A percentile compares a stretch with the other conserved stretches of the same genome.
phyloP scores from a whole-genome alignment of 805 yeast genomes.

The Candida pseudofarinosa region DNA sequence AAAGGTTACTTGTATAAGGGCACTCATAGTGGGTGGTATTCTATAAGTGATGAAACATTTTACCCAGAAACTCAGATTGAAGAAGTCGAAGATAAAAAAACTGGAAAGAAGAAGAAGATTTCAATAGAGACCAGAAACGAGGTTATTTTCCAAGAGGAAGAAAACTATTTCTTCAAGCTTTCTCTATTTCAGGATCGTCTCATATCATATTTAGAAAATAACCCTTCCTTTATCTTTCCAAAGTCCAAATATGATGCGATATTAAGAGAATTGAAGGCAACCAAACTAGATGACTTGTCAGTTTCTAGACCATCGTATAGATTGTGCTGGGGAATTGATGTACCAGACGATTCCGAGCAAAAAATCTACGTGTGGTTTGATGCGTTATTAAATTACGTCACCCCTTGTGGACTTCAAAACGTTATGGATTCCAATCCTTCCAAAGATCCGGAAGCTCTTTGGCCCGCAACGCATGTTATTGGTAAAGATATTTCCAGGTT shows the following conservation, averaged over 20 bases:
- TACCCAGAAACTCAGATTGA: slow-evolving; percentile 78
- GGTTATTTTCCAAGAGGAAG: slow-evolving; percentile 73
- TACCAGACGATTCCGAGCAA: slow-evolving; percentile 76
- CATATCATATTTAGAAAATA: slow-evolving; percentile 42
- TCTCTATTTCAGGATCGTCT: slow-evolving; percentile 55
- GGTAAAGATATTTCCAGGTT: slow-evolving; percentile 91
- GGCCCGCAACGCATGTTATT: slow-evolving; percentile 78
- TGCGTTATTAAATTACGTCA: slow-evolving; percentile 81
- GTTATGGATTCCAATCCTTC: slow-evolving; percentile 5
- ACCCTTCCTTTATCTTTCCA: slow-evolving; percentile 69
- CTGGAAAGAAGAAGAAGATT: slow-evolving; percentile 32
- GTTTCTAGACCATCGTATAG: slow-evolving; percentile 79
- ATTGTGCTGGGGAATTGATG: slow-evolving; percentile 84
- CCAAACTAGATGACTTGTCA: slow-evolving; percentile 63
- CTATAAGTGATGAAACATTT: slow-evolving; percentile 90
- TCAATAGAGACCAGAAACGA: slow-evolving; percentile 71
- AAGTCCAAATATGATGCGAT: slow-evolving; percentile 49
- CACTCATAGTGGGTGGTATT: slow-evolving; percentile 90
- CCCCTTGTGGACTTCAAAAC: slow-evolving; percentile 53
- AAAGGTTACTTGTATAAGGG: slow-evolving; percentile 78
- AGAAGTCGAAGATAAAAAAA: slow-evolving; percentile 17
- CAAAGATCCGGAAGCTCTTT: slow-evolving; percentile 18
- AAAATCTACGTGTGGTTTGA: slow-evolving; percentile 96
- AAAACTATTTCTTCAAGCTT: slow-evolving; percentile 80
- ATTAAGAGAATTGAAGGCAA: slow-evolving; percentile 50